Conservation (phyloP, 176 grass and related monocot species). For the Melocanna baccifera region DNA sequence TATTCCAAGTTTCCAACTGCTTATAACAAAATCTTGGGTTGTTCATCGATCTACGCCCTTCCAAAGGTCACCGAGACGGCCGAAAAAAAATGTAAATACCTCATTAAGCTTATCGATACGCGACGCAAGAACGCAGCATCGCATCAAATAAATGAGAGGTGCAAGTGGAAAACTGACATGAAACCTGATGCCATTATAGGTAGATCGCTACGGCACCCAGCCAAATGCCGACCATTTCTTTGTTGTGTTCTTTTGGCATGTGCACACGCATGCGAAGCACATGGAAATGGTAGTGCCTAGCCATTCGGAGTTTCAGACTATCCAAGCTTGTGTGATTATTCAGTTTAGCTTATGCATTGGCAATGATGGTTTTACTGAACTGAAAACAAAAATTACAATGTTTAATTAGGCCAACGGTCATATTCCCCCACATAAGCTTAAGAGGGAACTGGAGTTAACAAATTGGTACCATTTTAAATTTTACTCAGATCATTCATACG, state of each 20-base stretch:
- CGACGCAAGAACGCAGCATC: not conserved
- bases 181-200: not conserved
- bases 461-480: not conserved
- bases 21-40: not conserved
- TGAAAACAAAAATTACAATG: not conserved
- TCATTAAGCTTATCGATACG: not conserved
- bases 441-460: not conserved
- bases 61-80: not conserved
- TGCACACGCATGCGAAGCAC: conserved; percentile 1
- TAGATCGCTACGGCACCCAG: not conserved
- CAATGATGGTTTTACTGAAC: not conserved
- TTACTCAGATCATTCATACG: not conserved
- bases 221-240: conserved; percentile 21
- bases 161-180: not conserved
- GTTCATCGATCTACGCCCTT: not conserved
- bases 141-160: not conserved
- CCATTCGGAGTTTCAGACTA: not conserved
- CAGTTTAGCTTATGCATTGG: not conserved
- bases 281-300: not conserved
- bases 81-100: not conserved
- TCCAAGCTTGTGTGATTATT: not conserved
- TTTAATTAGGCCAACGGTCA: not conserved
- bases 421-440: not conserved
- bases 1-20: not conserved
- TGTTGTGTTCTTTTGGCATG: not conserved